Percentiles rank a stretch among this genome's conserved stretches.
These are phyloP conservation scores for Aspergillus melleus DNA, from an alignment of 2,329 filamentous ascomycete species.

Conservation along the genomic window DNA sequence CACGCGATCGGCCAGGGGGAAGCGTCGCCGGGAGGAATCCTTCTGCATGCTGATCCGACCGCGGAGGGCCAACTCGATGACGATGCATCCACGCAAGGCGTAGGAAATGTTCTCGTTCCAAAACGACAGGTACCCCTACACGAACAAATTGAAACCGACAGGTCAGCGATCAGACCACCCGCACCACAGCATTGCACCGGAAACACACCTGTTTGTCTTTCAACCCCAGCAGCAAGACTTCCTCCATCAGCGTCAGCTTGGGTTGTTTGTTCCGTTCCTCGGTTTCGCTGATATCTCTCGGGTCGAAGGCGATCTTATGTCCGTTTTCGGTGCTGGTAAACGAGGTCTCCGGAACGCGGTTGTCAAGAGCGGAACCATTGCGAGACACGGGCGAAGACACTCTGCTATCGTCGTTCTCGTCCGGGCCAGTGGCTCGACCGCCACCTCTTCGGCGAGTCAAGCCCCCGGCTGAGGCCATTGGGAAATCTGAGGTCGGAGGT, in stretches of 20 bases:
- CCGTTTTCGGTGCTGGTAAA: constrained; percentile 88
- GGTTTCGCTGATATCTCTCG: constrained; percentile 94
- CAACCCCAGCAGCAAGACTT: constrained; percentile 88
- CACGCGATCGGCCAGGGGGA: constrained; percentile 85
- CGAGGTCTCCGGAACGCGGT: constrained; percentile 68
- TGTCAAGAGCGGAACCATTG: constrained; percentile 59
- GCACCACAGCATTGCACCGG: not conserved
- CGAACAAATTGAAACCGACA: constrained; percentile 3
- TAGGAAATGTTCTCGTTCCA: constrained; percentile 99
- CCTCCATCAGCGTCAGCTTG: constrained; percentile 98
- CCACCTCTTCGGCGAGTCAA: constrained; percentile 69
- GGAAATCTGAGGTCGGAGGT: constrained; percentile 23
- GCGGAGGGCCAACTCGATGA: constrained; percentile 93
- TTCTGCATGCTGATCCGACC: constrained; percentile 98
- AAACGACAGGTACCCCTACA: constrained; percentile 93
- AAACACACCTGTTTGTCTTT: constrained; percentile 94
- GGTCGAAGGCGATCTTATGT: constrained; percentile 98
- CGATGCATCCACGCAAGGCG: constrained; percentile 94
- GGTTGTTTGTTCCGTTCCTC: constrained; percentile 96
- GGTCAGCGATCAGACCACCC: constrained; percentile 22
- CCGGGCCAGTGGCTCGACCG: constrained; percentile 57
- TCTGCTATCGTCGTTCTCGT: constrained; percentile 64
- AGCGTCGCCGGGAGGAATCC: constrained; percentile 85
- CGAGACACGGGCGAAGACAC: constrained; percentile 64
- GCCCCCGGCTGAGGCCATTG: constrained; percentile 69